Base-by-base conservation (phyloP, 177 flowering plant genomes). In the Telopea speciosissima region DNA sequence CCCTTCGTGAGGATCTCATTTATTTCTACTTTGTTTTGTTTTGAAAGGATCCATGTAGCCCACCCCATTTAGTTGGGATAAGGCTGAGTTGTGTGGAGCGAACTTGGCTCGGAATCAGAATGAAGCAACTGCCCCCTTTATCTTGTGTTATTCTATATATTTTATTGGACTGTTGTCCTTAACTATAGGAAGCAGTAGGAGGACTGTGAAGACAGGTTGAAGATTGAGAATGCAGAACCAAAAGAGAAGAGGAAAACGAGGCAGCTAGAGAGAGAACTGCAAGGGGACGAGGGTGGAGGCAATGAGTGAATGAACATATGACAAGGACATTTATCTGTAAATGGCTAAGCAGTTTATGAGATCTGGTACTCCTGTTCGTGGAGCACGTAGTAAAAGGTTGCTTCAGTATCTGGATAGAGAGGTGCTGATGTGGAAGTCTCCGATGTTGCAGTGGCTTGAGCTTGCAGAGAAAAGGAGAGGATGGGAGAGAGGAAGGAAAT, bases 391-490 rank as follows among this genome's bases (percentile, higher is more conserved):
- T 2, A 76, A 59, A 76, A 82, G 82, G 52, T 72, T 86, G 61
- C 96, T 97, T 19, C 91, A 94, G 80, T 94, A 85, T 72, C 68
- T 90, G 81, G 99, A 94, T 74, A n/a, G n/a, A 85, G 85, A 74
- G 92, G 83, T 60, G 83, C 86, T 63, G 97, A 94, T 83, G 99
- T 94, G 74, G 90, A 90, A 84, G 92, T 94, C 72, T 60, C 91
- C 17, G 99, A 94, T 86, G 97, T 94, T 77, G 99, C 99, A 0
- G 99, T 74, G 96, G 24, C 85, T 92, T 64, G 97, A 92, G 79
- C 92, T 94, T 61, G 99, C 92, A 82, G 99, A 94, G 81, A 81
- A 76, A 76, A 68, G 89, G 87, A 78, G 85, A 90, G 79, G 78
- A 76, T 78, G 73, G 91, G 85, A 73, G 90, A 86, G 79, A 86